phyloP scores from a whole-genome alignment of 495 filamentous ascomycete species.

The Aspergillus avenaceus region DNA sequence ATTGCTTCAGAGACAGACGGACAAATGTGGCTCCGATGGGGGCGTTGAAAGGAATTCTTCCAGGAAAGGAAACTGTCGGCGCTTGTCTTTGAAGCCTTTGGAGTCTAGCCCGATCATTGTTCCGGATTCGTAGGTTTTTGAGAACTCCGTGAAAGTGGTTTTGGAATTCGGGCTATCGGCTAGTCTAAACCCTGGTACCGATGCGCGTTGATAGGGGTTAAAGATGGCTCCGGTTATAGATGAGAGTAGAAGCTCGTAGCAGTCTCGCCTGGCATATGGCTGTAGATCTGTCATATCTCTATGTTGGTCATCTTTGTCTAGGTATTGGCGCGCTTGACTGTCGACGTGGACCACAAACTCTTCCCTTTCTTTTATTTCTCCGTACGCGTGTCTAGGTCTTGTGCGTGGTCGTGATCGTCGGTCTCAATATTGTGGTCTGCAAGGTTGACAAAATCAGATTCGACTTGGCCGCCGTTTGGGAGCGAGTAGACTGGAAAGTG shows the following conservation, averaged over 20 bases:
- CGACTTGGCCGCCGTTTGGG: too few species aligned
- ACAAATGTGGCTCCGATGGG: background rate
- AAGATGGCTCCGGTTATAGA: background rate
- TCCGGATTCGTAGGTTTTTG: background rate
- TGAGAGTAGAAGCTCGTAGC: background rate
- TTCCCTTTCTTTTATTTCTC: too few species aligned
- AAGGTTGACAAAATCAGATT: too few species aligned
- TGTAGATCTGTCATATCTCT: background rate
- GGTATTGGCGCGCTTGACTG: background rate
- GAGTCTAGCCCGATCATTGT: background rate
- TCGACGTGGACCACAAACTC: too few species aligned
- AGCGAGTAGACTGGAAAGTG: too few species aligned
- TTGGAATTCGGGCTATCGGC: background rate
- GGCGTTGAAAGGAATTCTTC: background rate
- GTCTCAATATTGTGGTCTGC: too few species aligned
- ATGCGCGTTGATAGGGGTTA: too few species aligned
- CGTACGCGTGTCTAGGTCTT: too few species aligned
- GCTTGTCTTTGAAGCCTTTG: background rate
- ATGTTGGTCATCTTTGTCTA: background rate
- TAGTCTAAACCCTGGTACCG: too few species aligned
- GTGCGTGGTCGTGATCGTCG: too few species aligned
- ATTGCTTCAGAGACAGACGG: background rate
- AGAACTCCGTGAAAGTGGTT: background rate
- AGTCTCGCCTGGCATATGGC: background rate
- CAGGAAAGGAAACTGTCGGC: background rate